A percentile compares a stretch with the other conserved stretches of the same genome.
Evolutionary conservation across 1,284 basidiomycete species (phyloP).

Genomic region (Cerrena zonata): DNA sequence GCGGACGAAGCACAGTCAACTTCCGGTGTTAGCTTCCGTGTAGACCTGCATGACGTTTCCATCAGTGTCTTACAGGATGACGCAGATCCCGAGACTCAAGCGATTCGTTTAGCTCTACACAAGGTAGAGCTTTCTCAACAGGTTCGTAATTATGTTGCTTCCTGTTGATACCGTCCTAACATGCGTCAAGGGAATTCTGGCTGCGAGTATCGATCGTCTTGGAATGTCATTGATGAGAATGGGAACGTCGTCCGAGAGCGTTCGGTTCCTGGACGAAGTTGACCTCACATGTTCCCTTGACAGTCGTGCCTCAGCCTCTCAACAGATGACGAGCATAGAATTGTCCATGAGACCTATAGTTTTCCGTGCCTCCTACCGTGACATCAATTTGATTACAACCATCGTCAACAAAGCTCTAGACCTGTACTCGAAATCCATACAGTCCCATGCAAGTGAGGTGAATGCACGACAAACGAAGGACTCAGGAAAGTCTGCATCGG

Average conservation of each 20-base stretch:
- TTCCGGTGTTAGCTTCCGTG: slow-evolving; percentile 56
- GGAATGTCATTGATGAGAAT: slow-evolving; percentile 94
- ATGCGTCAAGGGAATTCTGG: slow-evolving; percentile 67
- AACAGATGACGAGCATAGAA: slow-evolving; percentile 83
- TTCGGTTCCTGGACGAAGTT: slow-evolving; percentile 90
- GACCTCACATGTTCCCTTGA: slow-evolving; percentile 87
- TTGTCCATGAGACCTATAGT: slow-evolving; percentile 78
- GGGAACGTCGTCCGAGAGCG: slow-evolving; percentile 78
- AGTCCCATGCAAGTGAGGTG: neutral
- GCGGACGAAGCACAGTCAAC: slow-evolving; percentile 16
- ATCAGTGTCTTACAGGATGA: slow-evolving; percentile 89
- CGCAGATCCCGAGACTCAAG: slow-evolving; percentile 73
- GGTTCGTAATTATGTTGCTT: slow-evolving; percentile 35
- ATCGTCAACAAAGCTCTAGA: slow-evolving; percentile 88
- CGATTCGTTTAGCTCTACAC: slow-evolving; percentile 80
- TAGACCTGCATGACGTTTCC: slow-evolving; percentile 90
- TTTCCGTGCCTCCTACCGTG: slow-evolving; percentile 88
- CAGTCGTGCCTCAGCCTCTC: slow-evolving; percentile 65
- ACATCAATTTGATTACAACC: slow-evolving; percentile 84
- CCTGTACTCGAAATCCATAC: slow-evolving; percentile 38
- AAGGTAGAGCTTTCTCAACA: slow-evolving; percentile 91
- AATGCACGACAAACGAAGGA: neutral
- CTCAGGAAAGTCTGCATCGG: neutral
- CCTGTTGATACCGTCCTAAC: neutral
- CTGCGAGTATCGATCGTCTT: slow-evolving; percentile 75